Percentiles rank a stretch among this genome's conserved stretches.
Conservation (phyloP, 192 early-diverging fungal genomes). For the Backusella mclennaniae region DNA sequence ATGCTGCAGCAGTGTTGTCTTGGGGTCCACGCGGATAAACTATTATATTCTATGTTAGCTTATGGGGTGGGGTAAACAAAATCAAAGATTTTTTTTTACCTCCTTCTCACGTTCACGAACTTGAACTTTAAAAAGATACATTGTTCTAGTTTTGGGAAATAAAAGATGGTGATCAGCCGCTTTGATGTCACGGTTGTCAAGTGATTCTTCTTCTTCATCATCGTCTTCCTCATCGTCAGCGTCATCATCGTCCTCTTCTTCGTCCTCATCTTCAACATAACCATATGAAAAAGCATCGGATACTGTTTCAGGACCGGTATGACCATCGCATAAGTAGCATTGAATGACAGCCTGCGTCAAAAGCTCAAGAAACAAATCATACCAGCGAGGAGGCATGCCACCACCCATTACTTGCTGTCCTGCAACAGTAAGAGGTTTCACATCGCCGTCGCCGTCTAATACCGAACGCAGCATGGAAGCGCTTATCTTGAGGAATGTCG, state of each 20-base stretch:
- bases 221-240: conserved; percentile 17
- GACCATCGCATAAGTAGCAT: conserved; percentile 50
- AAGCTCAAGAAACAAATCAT: conserved; percentile 51
- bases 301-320: not conserved
- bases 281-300: conserved; percentile 7
- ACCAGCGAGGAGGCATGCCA: conserved; percentile 48
- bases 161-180: conserved; percentile 48
- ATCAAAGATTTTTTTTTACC: not conserved
- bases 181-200: conserved; percentile 38
- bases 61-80: not conserved
- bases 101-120: conserved; percentile 12
- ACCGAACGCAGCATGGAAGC: conserved; percentile 40
- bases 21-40: conserved; percentile 35
- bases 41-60: conserved; percentile 10
- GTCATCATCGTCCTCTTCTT: not conserved
- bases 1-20: conserved; percentile 34
- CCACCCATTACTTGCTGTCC: conserved; percentile 40
- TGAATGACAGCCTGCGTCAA: conserved; percentile 56
- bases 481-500: conserved; percentile 48
- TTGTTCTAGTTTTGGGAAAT: conserved; percentile 47
- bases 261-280: conserved; percentile 10
- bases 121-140: conserved; percentile 19
- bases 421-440: conserved; percentile 29
- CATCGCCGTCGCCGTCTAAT: conserved; percentile 25
- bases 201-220: conserved; percentile 31